Evolutionary conservation across 192 early-diverging fungal genomes (phyloP).

Genomic region (Chytriomyces confervae): DNA sequence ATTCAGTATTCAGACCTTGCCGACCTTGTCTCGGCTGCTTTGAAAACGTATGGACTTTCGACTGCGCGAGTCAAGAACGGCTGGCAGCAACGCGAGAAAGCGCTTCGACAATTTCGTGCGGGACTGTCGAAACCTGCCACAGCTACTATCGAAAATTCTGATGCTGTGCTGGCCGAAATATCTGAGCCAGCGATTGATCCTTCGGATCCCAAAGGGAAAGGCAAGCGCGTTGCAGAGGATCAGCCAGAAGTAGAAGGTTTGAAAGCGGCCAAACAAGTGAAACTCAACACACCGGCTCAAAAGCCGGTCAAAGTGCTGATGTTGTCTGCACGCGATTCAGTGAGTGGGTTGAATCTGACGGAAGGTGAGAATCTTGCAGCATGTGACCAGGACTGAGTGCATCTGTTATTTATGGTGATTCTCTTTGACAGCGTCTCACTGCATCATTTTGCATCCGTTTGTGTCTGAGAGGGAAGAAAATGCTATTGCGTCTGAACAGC

Average conservation of each 20-base stretch:
- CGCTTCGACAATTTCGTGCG: conserved; percentile 8
- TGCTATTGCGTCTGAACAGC: conserved; percentile 20
- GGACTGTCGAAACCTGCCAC: neutral
- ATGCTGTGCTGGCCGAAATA: too few relatives aligned
- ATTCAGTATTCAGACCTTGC: too few relatives aligned
- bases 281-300: too few relatives aligned
- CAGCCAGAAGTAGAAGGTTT: too few relatives aligned
- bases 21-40: too few relatives aligned
- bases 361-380: conserved; percentile 20
- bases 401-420: conserved; percentile 5
- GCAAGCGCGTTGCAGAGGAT: too few relatives aligned
- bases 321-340: conserved; percentile 33
- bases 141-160: conserved; percentile 1
- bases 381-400: neutral
- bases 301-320: conserved; percentile 25
- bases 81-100: too few relatives aligned
- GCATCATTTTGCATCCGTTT: conserved; percentile 24
- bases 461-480: conserved; percentile 17
- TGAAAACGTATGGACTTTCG: too few relatives aligned
- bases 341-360: conserved; percentile 38
- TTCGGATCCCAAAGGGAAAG: too few relatives aligned
- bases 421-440: neutral
- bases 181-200: too few relatives aligned
- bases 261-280: too few relatives aligned
- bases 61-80: too few relatives aligned